Base-by-base conservation (phyloP, 305 asterid species). In the Fraxinus velutina region DNA sequence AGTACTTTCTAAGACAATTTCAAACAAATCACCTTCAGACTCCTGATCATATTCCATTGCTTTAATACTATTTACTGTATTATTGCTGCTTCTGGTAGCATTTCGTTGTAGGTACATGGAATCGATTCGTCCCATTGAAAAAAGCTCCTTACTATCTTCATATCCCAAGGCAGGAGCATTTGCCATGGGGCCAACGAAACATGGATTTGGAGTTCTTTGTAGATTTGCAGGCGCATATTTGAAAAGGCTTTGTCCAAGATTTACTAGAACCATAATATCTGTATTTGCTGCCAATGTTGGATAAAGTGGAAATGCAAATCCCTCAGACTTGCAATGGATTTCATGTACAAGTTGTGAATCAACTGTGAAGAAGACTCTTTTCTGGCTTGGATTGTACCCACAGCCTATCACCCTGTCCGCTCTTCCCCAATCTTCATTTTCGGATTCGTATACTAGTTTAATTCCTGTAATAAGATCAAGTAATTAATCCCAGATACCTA, bases 91-190 rank as follows among this genome's bases (percentile, higher is more conserved):
- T 87, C 91, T 89, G 19, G 62, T 70, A 9, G 88, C 90, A 47
- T 84, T 84, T 80, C 82, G 82, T 79, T 44, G 94, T 75, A 87
- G 86, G 96, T 97, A 93, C 33, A 83, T 90, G 0, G 94, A 81
- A 55, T 94, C 97, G 33, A 95, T 91, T 83, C 98, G 87, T 24
- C 98, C 97, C 95, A 94, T 91, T 0, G 98, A 94, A 79, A 94
- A 94, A 77, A 94, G 94, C 79, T 94, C 98, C 52, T 57, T 87
- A 83, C 97, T 94, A 42, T 93, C 97, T 2, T 90, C 96, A 55
- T 82, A 84, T 0, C 87, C 91, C 2, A 88, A 34, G 30, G 78
- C 74, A 0, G 97, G 92, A 12, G 98, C 90, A 30, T 79, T 82
- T 70, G 78, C 72, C 29, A 86, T n/a, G 8, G 88, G 85, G 42